Base-by-base conservation (phyloP, 768 basidiomycete genomes). In the Mycena vitilis region DNA sequence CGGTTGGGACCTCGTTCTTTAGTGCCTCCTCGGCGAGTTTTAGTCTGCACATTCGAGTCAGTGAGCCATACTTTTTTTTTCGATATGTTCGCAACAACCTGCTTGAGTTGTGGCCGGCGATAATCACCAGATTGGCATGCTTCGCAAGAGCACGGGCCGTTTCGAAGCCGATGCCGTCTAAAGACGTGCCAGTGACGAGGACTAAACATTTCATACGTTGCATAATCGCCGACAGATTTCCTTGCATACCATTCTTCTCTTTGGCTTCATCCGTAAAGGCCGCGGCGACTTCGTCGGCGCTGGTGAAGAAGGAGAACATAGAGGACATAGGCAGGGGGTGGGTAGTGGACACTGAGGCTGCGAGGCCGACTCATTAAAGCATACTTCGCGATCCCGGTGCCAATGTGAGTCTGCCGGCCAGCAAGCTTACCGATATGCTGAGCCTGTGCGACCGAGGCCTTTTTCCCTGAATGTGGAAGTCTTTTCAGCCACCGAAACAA, bases 151-250 rank as follows among this genome's bases (percentile, higher is more conserved):
- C 60, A 22, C 48, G 60, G 1, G 60, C 60, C 0, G 48, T 52
- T 42, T 61, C 60, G 16, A 61, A 61, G 20, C 60, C 60, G 16
- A 61, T 61, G 5, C 60, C 60, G 22, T 61, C 52, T 2, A 61
- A 13, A 5, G 60, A 61, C 16, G 60, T 61, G 7, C 60, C 60
- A 18, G 60, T 61, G 15, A 61, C 15, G 37, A 61, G 23, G 18
- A n/a, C n/a, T n/a, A n/a, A n/a, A n/a, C n/a, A n/a, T n/a, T n/a
- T n/a, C n/a, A n/a, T n/a, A n/a, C n/a, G n/a, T n/a, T n/a, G n/a
- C n/a, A n/a, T n/a, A n/a, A n/a, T n/a, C n/a, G 22, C 15, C 45
- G 42, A 34, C 6, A 60, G 20, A 18, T 47, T 47, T 47, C 20
- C 20, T 13, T 52, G 5, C 47, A 11, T 52, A 52, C 49, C 49